Evolutionary conservation across 495 filamentous ascomycete species (phyloP), one percentile per base, ranked within the genome.

Genomic region (Trichoderma orchidacearum): DNA sequence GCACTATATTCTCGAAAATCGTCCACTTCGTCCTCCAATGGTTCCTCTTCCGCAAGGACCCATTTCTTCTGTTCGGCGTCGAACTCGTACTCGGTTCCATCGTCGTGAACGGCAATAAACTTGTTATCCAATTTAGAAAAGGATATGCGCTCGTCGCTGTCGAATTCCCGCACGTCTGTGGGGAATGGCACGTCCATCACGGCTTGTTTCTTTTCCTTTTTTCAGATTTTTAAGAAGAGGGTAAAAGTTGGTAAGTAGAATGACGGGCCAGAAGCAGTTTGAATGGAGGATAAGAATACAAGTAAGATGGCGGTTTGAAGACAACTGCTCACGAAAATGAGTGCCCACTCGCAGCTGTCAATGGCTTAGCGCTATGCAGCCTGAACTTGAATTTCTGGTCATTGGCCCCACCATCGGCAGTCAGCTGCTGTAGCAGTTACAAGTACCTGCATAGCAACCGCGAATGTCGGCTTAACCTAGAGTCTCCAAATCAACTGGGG

Each of bases 71-170:
- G 64, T 12, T 68, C 77, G 11, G 76, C 72, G 68, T 93, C 83
- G 70, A 80, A 96, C 62, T 90, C 86, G 70, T 83, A 96, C 64
- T 96, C 91, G 52, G 81, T 75, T 21, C 89, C 91, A 67, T 91
- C 83, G 15, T 91, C 89, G 27, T 88, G 83, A 55, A 95, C 91
- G 0, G 94, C 80, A 23, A 91, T 80, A 69, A 84, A 90, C 63
- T 87, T 92, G 59, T 82, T 74, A 68, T 90, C 85, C 54, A 87
- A 71, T 63, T 82, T 86, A 3, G 87, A 93, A 71, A 83, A 95
- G 0, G 89, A 90, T 60, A 96, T 85, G 59, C 92, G 87, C 23
- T 85, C 78, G 65, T 97, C 92, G 56, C 73, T 71, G 58, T 86
- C 83, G 66, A 97, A 96, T 28, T 92, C 82, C 58, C 82, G 74